phyloP scores from a whole-genome alignment of 148 eudicot species.

The Agrostemma githago region DNA sequence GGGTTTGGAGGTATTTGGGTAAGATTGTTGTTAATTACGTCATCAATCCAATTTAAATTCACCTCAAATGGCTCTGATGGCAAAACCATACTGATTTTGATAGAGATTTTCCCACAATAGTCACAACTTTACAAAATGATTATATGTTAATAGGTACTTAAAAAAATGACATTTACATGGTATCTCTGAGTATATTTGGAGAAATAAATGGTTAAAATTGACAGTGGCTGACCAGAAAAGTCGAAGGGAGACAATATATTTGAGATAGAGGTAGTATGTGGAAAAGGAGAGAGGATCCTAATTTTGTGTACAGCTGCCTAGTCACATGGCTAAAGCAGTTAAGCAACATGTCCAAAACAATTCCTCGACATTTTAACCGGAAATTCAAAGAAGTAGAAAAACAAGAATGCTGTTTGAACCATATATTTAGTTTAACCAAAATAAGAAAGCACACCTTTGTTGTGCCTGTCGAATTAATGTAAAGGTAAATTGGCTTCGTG shows the following conservation, averaged over 20 bases:
- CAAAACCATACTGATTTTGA: no score
- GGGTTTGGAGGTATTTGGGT: not conserved
- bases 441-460: slow-evolving; percentile 46
- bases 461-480: slow-evolving; percentile 88
- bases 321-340: not conserved
- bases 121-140: no score
- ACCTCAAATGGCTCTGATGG: not conserved
- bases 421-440: slow-evolving; percentile 7
- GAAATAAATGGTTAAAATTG: no score
- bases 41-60: not conserved
- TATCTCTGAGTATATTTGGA: no score
- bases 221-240: no score
- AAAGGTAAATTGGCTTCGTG: slow-evolving; percentile 80
- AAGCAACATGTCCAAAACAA: not conserved
- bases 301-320: not conserved
- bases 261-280: not conserved
- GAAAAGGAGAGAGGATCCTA: not conserved
- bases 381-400: slow-evolving; percentile 11
- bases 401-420: not conserved
- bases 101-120: no score
- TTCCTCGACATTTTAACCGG: not conserved
- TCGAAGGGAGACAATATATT: no score
- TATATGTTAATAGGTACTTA: no score
- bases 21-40: not conserved
- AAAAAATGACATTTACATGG: no score